Conservation (phyloP, 805 yeast species). For the Lipomyces anomalus region DNA sequence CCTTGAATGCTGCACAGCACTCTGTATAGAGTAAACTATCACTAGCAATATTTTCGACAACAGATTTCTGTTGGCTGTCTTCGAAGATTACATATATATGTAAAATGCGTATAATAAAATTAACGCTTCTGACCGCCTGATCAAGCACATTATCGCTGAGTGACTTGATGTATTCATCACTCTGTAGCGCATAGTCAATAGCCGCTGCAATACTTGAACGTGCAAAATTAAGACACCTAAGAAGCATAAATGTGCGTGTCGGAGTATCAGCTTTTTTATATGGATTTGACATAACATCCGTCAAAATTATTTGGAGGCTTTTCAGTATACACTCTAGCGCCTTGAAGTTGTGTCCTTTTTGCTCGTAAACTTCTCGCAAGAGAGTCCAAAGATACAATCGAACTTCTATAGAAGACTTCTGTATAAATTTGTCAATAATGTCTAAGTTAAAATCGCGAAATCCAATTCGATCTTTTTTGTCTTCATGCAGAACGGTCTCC, state of each 20-base stretch:
- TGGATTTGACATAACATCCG: constrained; percentile 3
- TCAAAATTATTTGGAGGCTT: constrained; percentile 5
- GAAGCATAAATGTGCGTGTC: constrained; percentile 6
- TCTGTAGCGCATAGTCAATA: not conserved
- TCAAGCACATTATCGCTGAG: constrained; percentile 9
- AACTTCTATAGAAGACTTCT: constrained; percentile 57
- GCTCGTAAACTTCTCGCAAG: constrained; percentile 15
- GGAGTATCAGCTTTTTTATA: constrained; percentile 3
- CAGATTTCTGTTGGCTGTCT: constrained; percentile 30
- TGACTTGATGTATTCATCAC: constrained; percentile 1
- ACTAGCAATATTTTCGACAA: constrained; percentile 30
- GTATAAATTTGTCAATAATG: constrained; percentile 38
- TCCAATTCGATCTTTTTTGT: not conserved
- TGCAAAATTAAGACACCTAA: constrained; percentile 8
- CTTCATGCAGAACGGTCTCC: constrained; percentile 40
- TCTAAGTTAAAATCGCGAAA: constrained; percentile 4
- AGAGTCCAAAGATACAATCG: constrained; percentile 59
- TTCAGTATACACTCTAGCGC: constrained; percentile 12
- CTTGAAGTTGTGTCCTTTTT: not conserved
- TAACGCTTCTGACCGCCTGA: constrained; percentile 17
- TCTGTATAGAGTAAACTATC: constrained; percentile 32
- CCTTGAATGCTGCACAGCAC: constrained; percentile 29
- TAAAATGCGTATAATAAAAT: constrained; percentile 32
- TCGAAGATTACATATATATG: constrained; percentile 35
- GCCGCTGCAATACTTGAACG: not conserved